phyloP scores from a whole-genome alignment of 2,329 filamentous ascomycete species.

The Talaromyces rugulosus region DNA sequence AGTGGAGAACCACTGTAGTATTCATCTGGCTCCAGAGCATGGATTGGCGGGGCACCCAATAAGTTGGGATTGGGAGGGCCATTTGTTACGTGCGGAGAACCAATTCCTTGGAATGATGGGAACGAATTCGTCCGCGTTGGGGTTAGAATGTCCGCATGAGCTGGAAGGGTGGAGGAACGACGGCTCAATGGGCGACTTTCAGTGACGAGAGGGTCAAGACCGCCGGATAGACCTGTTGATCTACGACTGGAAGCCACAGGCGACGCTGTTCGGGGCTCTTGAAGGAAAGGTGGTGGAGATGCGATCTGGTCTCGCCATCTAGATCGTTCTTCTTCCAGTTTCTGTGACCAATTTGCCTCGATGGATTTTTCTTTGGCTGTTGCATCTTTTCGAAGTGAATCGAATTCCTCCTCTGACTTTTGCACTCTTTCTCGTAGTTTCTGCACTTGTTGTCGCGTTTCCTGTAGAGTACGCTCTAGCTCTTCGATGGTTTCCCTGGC shows the following conservation, averaged over 20 bases:
- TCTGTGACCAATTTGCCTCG: conserved; percentile 55
- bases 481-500: conserved; percentile 43
- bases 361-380: conserved; percentile 56
- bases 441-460: conserved; percentile 58
- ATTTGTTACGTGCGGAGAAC: conserved; percentile 26
- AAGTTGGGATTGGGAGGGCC: conserved; percentile 19
- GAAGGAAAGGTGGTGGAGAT: conserved; percentile 31
- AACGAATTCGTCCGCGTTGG: conserved; percentile 46
- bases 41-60: conserved; percentile 30
- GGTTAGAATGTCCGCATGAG: conserved; percentile 33
- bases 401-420: conserved; percentile 58
- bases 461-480: conserved; percentile 55
- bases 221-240: conserved; percentile 31
- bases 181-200: conserved; percentile 38
- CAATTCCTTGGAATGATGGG: conserved; percentile 15
- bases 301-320: conserved; percentile 53
- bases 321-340: conserved; percentile 61
- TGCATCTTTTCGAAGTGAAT: conserved; percentile 54
- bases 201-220: conserved; percentile 35
- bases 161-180: conserved; percentile 36
- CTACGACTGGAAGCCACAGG: conserved; percentile 40
- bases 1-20: conserved; percentile 35
- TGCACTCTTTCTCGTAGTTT: conserved; percentile 38
- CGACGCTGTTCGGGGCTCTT: conserved; percentile 36
- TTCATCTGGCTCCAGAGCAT: conserved; percentile 46